Conservation (phyloP, 805 yeast species). For the Hanseniaspora lindneri region DNA sequence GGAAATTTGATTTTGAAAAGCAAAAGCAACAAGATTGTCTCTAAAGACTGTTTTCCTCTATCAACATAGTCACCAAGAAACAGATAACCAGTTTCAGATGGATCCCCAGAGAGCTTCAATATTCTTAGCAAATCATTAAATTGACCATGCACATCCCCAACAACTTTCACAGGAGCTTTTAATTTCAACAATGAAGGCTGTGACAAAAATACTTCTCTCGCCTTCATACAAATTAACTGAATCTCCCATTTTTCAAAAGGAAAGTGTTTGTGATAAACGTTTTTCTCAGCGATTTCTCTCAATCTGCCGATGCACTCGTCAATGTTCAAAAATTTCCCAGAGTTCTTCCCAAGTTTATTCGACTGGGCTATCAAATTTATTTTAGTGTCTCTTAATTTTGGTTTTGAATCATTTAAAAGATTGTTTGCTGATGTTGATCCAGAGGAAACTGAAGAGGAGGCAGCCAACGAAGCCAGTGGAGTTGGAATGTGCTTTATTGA, state of each 20-base stretch:
- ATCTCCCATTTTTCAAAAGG: slow-evolving; percentile 43
- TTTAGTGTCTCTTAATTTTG: background rate
- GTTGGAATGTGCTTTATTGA: slow-evolving; percentile 1
- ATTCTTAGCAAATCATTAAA: slow-evolving; percentile 81
- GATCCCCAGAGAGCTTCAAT: slow-evolving; percentile 92
- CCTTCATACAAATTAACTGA: slow-evolving; percentile 43
- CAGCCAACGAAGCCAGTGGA: slow-evolving; percentile 8
- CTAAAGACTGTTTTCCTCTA: slow-evolving; percentile 91
- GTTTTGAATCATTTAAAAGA: background rate
- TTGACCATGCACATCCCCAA: slow-evolving; percentile 95
- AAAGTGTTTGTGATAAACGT: slow-evolving; percentile 34
- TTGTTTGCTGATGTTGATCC: background rate
- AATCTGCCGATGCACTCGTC: slow-evolving; percentile 54
- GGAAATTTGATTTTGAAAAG: slow-evolving; percentile 96
- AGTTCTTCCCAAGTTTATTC: background rate
- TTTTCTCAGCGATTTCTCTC: slow-evolving; percentile 39
- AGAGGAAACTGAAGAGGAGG: slow-evolving; percentile 10
- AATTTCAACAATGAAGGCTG: slow-evolving; percentile 86
- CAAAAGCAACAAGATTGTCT: slow-evolving; percentile 72
- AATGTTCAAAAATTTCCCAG: slow-evolving; percentile 34
- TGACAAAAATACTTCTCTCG: slow-evolving; percentile 53
- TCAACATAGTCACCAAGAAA: slow-evolving; percentile 96
- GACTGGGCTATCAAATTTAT: background rate
- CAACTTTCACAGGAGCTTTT: slow-evolving; percentile 68
- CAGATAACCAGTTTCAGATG: slow-evolving; percentile 83